phyloP scores from a whole-genome alignment of 805 yeast genomes.

The Naumovozyma baii region DNA sequence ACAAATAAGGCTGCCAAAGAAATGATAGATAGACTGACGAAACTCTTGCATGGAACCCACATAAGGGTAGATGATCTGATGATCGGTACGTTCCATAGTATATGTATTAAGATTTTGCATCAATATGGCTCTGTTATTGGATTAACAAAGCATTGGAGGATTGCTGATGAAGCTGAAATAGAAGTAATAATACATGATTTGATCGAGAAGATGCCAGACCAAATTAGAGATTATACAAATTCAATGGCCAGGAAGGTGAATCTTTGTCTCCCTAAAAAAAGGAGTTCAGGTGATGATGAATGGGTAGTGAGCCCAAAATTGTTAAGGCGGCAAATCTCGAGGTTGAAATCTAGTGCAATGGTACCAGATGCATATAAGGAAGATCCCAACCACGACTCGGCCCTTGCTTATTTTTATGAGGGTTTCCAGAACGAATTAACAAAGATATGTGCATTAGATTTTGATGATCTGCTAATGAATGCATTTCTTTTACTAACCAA shows the following conservation, averaged over 20 bases:
- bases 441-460: conserved; percentile 48
- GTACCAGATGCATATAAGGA: conserved; percentile 34
- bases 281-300: conserved; percentile 14
- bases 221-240: conserved; percentile 26
- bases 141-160: conserved; percentile 33
- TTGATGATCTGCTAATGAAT: conserved; percentile 68
- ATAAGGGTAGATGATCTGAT: conserved; percentile 38
- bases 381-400: conserved; percentile 23
- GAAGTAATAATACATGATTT: conserved; percentile 29
- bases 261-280: conserved; percentile 19
- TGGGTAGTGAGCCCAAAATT: conserved; percentile 36
- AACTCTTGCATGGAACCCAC: conserved; percentile 25
- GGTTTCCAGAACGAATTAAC: conserved; percentile 43
- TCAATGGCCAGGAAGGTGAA: conserved; percentile 23
- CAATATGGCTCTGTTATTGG: conserved; percentile 46
- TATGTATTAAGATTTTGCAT: conserved; percentile 54
- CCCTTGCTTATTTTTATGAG: conserved; percentile 36
- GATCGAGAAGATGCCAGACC: conserved; percentile 28
- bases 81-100: conserved; percentile 86
- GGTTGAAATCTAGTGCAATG: conserved; percentile 45
- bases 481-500: conserved; percentile 41
- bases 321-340: conserved; percentile 41
- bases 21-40: conserved; percentile 54
- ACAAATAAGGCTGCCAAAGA: conserved; percentile 89
- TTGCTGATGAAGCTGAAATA: conserved; percentile 61